Evolutionary conservation across 805 yeast species (phyloP).

Genomic region (Millerago galiae): DNA sequence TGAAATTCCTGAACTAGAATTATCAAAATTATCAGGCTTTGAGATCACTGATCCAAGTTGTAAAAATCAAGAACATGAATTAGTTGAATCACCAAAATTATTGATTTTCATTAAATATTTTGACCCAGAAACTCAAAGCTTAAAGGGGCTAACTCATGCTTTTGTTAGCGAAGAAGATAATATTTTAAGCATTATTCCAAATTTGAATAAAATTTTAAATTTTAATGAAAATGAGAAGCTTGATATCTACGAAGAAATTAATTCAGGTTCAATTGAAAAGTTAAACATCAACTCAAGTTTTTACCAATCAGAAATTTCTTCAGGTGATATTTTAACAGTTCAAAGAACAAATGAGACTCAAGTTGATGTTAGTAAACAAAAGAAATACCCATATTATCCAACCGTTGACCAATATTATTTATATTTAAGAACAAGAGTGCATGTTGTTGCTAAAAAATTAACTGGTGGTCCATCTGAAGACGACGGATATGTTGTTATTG

Average conservation of each 20-base stretch:
- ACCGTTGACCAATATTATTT: conserved; percentile 42
- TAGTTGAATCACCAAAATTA: conserved; percentile 22
- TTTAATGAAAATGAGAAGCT: conserved; percentile 29
- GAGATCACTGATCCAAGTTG: background rate
- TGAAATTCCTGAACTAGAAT: conserved; percentile 43
- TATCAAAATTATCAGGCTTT: conserved; percentile 18
- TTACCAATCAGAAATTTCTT: conserved; percentile 50
- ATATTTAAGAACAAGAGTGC: conserved; percentile 54
- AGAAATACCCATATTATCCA: conserved; percentile 28
- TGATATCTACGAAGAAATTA: conserved; percentile 54
- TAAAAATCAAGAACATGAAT: conserved; percentile 13
- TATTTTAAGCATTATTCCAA: conserved; percentile 34
- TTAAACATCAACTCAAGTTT: conserved; percentile 33
- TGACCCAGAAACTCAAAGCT: conserved; percentile 45
- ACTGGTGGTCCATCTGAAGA: conserved; percentile 31
- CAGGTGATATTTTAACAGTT: conserved; percentile 58
- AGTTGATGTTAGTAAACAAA: conserved; percentile 9
- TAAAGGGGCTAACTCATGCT: conserved; percentile 63
- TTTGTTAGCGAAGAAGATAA: conserved; percentile 43
- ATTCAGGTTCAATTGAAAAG: conserved; percentile 43
- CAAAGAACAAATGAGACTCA: conserved; percentile 13
- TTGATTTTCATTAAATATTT: conserved; percentile 57
- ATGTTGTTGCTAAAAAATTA: conserved; percentile 45
- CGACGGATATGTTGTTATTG: conserved; percentile 43
- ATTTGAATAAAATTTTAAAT: conserved; percentile 36